A percentile compares a stretch with the other conserved stretches of the same genome.
These are phyloP conservation scores for Pestalotiopsis sp. DNA, from an alignment of 2,329 filamentous ascomycete genomes.

Conservation along the genomic window DNA sequence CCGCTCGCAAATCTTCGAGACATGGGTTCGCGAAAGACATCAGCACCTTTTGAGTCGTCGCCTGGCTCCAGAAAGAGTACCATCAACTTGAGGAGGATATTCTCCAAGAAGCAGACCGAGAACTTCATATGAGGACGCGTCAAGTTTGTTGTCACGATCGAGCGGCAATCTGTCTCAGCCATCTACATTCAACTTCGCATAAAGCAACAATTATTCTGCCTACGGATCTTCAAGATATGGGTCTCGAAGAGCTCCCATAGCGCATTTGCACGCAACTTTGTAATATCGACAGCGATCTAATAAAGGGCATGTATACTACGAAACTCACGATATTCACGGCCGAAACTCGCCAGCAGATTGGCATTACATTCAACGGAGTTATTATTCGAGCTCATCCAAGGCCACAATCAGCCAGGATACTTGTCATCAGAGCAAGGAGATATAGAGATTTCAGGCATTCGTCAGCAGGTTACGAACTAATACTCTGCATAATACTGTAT, in stretches of 20 bases:
- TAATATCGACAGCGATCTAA: background rate
- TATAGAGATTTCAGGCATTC: background rate
- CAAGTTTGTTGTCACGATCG: background rate
- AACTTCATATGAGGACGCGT: background rate
- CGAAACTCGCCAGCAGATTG: background rate
- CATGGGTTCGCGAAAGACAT: background rate
- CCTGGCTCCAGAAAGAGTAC: constrained; percentile 6
- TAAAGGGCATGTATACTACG: background rate
- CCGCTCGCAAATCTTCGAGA: constrained; percentile 14
- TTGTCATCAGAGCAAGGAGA: background rate
- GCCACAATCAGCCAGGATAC: background rate
- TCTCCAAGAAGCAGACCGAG: constrained; percentile 34
- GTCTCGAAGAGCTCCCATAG: background rate
- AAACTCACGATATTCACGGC: background rate
- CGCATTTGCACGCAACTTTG: background rate
- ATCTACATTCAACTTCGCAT: background rate
- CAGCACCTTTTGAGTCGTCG: background rate
- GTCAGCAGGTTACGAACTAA: background rate
- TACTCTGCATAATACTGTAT: background rate
- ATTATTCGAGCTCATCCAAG: background rate
- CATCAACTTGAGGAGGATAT: constrained; percentile 21
- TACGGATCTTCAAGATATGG: background rate
- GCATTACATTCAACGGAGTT: background rate
- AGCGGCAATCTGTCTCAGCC: background rate
- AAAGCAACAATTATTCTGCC: background rate